Evolutionary conservation across 2,329 filamentous ascomycete species (phyloP).

Genomic region (Beauveria rudraprayagi): DNA sequence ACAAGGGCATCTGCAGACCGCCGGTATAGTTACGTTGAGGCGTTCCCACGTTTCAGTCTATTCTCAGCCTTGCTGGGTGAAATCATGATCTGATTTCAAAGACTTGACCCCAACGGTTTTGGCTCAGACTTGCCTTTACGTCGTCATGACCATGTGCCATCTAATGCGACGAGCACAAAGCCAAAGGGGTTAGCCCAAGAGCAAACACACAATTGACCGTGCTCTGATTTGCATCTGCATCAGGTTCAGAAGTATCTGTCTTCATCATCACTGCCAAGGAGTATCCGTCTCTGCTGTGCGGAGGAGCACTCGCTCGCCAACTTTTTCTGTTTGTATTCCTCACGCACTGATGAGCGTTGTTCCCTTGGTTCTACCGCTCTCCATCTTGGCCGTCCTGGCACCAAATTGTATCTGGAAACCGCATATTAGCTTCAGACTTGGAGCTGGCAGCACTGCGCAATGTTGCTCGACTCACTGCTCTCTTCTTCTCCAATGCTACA

Average conservation of each 20-base stretch:
- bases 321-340: neutral
- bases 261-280: constrained; percentile 54
- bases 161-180: constrained; percentile 17
- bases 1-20: too few relatives aligned
- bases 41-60: neutral
- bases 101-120: constrained; percentile 2
- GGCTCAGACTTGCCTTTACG: constrained; percentile 62
- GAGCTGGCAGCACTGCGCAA: neutral
- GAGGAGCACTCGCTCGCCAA: neutral
- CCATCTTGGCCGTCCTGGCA: constrained; percentile 76
- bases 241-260: constrained; percentile 67
- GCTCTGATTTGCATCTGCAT: constrained; percentile 3
- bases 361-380: constrained; percentile 59
- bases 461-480: constrained; percentile 53
- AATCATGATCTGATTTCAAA: neutral
- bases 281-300: neutral
- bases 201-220: constrained; percentile 40
- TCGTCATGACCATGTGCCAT: constrained; percentile 37
- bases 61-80: neutral
- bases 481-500: constrained; percentile 83
- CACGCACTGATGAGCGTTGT: constrained; percentile 45
- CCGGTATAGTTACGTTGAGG: neutral
- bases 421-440: neutral
- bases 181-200: constrained; percentile 37
- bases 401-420: constrained; percentile 66